These are phyloP conservation scores for Litchi chinensis DNA, from an alignment of 345 rosid species.

Conservation along the genomic window DNA sequence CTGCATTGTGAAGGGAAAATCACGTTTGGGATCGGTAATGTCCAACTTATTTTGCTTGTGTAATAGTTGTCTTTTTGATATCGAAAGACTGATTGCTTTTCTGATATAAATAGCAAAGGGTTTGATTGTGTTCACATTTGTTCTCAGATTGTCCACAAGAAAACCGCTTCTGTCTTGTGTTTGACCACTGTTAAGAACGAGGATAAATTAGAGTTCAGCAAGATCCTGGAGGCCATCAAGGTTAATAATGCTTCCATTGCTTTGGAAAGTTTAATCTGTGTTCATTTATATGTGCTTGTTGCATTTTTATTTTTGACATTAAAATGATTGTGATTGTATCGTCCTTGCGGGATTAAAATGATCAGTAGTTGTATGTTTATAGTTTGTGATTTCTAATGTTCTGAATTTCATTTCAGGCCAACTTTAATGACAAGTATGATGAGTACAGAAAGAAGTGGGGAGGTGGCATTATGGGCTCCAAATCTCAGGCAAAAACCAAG, in stretches of 20 bases:
- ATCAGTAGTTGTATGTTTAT: not conserved
- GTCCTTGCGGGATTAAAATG: not conserved
- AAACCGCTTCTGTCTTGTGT: conserved; percentile 64
- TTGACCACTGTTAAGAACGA: conserved; percentile 80
- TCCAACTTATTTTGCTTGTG: not conserved
- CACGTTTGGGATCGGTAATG: conserved; percentile 70
- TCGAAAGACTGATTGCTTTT: not conserved
- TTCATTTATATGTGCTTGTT: too few species aligned
- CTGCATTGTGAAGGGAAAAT: conserved; percentile 79
- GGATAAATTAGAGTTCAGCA: conserved; percentile 81
- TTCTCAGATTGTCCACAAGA: conserved; percentile 63
- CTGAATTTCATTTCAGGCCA: conserved; percentile 40
- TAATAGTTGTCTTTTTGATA: not conserved
- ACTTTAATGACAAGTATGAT: conserved; percentile 76
- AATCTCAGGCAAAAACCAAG: conserved; percentile 72
- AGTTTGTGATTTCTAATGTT: conserved; percentile 10
- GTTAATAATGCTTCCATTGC: conserved; percentile 22
- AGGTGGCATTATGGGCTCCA: conserved; percentile 85
- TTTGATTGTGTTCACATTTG: not conserved
- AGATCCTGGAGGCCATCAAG: conserved; percentile 77
- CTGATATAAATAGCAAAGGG: not conserved
- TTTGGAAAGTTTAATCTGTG: not conserved
- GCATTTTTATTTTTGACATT: not conserved
- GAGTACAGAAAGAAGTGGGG: conserved; percentile 88
- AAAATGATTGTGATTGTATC: not conserved